phyloP scores from a whole-genome alignment of 192 early-diverging fungal genomes.

The Funneliformis mosseae region DNA sequence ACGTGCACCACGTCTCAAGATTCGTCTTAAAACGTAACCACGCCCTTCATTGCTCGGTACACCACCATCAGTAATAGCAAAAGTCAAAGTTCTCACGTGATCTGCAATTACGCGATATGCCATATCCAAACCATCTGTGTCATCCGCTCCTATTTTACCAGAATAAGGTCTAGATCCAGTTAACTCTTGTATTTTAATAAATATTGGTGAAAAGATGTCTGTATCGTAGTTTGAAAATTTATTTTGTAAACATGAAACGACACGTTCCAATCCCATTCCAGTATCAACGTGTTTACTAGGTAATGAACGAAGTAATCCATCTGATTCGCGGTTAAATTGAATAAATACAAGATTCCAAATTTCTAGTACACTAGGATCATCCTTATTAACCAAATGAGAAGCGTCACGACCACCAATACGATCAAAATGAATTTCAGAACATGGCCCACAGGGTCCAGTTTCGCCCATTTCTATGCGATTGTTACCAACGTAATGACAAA shows the following conservation, averaged over 20 bases:
- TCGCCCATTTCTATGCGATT: constrained; percentile 93
- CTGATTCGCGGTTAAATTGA: constrained; percentile 96
- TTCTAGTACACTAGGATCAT: constrained; percentile 97
- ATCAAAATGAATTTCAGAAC: constrained; percentile 98
- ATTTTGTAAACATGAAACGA: constrained; percentile 92
- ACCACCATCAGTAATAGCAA: constrained; percentile 95
- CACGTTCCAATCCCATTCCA: constrained; percentile 94
- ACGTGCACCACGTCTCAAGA: constrained; percentile 90
- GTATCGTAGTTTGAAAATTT: constrained; percentile 98
- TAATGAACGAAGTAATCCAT: constrained; percentile 81
- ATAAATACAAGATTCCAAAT: constrained; percentile 99
- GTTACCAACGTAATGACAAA: constrained; percentile 19
- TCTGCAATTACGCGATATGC: constrained; percentile 99
- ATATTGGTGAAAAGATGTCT: constrained; percentile 85
- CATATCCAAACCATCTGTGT: constrained; percentile 94
- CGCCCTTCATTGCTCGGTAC: constrained; percentile 97
- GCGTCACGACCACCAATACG: constrained; percentile 94
- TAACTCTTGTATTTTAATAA: constrained; percentile 79
- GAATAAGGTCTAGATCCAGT: constrained; percentile 85
- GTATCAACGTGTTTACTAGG: constrained; percentile 99
- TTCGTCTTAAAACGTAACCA: constrained; percentile 96
- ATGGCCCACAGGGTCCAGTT: constrained; percentile 95
- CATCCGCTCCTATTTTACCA: constrained; percentile 87
- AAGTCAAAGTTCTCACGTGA: constrained; percentile 94
- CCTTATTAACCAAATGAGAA: constrained; percentile 87